phyloP scores from a whole-genome alignment of 768 basidiomycete genomes.

The Mycena haematopus region DNA sequence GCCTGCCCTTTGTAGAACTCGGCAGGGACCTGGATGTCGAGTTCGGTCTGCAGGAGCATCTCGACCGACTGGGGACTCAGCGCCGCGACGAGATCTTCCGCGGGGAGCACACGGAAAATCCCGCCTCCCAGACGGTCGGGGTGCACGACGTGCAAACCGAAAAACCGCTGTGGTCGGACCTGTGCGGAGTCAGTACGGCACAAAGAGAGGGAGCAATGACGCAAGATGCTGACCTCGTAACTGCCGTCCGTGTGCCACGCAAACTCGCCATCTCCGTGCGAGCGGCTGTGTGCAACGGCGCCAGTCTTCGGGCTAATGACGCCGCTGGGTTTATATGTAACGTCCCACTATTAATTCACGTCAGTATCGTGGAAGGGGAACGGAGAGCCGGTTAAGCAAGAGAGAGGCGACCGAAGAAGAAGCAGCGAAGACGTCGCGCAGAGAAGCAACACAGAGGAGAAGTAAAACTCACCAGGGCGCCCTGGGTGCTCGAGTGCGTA shows the following conservation, averaged over 20 bases:
- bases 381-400: no score
- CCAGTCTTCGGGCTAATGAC: not conserved
- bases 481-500: constrained; percentile 9
- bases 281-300: not conserved
- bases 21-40: constrained; percentile 9
- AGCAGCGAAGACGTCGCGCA: no score
- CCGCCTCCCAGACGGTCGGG: constrained; percentile 11
- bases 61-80: not conserved
- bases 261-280: constrained; percentile 11
- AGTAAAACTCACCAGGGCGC: constrained; percentile 9
- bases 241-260: constrained; percentile 13
- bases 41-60: not conserved
- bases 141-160: constrained; percentile 8
- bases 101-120: constrained; percentile 12
- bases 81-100: not conserved
- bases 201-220: not conserved
- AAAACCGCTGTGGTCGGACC: constrained; percentile 8
- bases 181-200: not conserved
- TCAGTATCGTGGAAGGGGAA: no score
- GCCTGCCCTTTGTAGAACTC: constrained; percentile 11
- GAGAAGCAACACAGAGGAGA: not conserved
- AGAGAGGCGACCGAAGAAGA: no score
- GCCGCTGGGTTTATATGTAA: constrained; percentile 7
- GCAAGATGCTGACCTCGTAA: not conserved
- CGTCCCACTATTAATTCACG: constrained; percentile 2